A percentile compares a stretch with the other conserved stretches of the same genome.
These are phyloP conservation scores for Solanum piurae DNA, from an alignment of 257 asterid species.

Conservation along the genomic window DNA sequence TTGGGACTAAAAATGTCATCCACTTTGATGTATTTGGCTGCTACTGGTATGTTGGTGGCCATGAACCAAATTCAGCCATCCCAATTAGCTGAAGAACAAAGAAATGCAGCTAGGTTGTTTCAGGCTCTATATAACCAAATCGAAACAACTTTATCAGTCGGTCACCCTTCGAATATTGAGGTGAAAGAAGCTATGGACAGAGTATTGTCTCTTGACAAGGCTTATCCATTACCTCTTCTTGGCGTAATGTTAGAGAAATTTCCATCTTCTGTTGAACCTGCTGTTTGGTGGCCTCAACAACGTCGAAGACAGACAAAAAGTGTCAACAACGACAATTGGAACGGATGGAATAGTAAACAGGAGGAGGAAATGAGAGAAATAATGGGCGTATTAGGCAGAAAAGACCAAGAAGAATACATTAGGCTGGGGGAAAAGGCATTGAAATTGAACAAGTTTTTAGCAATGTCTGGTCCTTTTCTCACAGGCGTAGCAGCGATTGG, in stretches of 20 bases:
- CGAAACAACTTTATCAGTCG: constrained; percentile 20
- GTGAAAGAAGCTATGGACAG: constrained; percentile 42
- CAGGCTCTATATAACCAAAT: constrained; percentile 42
- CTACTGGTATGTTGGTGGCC: constrained; percentile 5
- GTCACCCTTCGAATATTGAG: constrained; percentile 22
- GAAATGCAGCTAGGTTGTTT: constrained; percentile 55
- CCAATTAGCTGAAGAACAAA: constrained; percentile 72
- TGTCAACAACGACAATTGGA: background rate
- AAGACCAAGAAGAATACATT: constrained; percentile 45
- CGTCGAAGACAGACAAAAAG: constrained; percentile 1
- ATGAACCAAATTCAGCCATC: constrained; percentile 40
- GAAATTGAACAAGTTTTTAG: constrained; percentile 39
- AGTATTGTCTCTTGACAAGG: constrained; percentile 57
- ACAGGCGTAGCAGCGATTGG: constrained; percentile 60
- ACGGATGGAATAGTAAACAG: constrained; percentile 45
- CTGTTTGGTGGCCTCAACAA: constrained; percentile 48
- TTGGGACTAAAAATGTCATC: constrained; percentile 15
- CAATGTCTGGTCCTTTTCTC: constrained; percentile 40
- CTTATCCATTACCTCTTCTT: constrained; percentile 44
- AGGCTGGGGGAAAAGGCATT: constrained; percentile 40
- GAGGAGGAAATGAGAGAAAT: constrained; percentile 52
- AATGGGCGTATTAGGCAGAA: constrained; percentile 15
- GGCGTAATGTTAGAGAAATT: constrained; percentile 27
- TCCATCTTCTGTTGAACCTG: constrained; percentile 32
- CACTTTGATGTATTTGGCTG: constrained; percentile 18